Evolutionary conservation across 768 basidiomycete genomes (phyloP).

Genomic region (Pholiota conissans): DNA sequence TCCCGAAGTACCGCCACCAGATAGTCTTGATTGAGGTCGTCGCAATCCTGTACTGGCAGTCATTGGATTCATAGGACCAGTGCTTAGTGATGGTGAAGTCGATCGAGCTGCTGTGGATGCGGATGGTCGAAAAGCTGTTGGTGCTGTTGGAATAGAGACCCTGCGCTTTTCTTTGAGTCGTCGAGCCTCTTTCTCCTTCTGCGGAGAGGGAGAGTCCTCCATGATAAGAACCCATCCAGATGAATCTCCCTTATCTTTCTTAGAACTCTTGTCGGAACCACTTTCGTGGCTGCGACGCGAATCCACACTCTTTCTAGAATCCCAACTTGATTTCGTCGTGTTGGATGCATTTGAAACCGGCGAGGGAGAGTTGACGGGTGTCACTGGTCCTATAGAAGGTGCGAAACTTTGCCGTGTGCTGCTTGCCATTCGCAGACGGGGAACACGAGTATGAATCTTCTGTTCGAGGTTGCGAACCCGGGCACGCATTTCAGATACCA

Average conservation of each 20-base stretch:
- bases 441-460: constrained; percentile 86
- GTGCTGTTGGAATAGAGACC: constrained; percentile 60
- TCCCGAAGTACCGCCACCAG: constrained; percentile 64
- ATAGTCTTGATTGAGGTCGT: constrained; percentile 75
- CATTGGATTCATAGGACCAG: constrained; percentile 26
- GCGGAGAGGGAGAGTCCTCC: constrained; percentile 80
- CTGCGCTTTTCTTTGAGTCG: constrained; percentile 43
- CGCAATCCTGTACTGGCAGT: constrained; percentile 44
- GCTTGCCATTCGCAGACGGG: constrained; percentile 80
- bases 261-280: constrained; percentile 43
- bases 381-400: constrained; percentile 23
- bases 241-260: constrained; percentile 55
- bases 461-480: constrained; percentile 81
- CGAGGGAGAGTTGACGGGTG: constrained; percentile 32
- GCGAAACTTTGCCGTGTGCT: constrained; percentile 52
- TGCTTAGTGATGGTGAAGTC: constrained; percentile 23
- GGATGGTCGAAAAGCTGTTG: constrained; percentile 39
- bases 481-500: constrained; percentile 91
- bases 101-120: constrained; percentile 45
- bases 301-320: constrained; percentile 42
- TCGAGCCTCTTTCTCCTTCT: constrained; percentile 55
- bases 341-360: constrained; percentile 39
- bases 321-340: constrained; percentile 41
- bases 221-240: constrained; percentile 89
- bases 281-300: constrained; percentile 48